These are phyloP conservation scores for Aspergillus biplanus DNA, from an alignment of 495 filamentous ascomycete species.

Conservation along the genomic window DNA sequence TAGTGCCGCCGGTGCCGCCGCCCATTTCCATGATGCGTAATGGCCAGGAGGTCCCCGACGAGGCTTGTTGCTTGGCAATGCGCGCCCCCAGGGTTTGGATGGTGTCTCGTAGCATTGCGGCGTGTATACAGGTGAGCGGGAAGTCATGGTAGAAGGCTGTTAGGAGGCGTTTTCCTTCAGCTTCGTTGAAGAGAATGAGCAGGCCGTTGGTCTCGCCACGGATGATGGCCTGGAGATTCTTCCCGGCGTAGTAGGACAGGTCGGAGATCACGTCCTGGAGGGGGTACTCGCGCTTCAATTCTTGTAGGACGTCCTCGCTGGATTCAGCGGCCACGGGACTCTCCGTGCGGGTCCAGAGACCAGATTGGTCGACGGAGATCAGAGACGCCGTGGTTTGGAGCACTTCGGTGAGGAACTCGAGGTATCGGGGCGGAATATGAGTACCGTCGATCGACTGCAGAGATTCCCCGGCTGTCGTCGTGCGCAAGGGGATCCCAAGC, in stretches of 20 bases:
- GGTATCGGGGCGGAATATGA: no score
- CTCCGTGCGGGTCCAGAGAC: no score
- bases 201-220: neutral
- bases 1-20: conserved; percentile 11
- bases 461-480: conserved; percentile 32
- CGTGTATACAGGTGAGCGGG: neutral
- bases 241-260: neutral
- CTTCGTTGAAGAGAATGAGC: neutral
- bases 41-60: conserved; percentile 20
- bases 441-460: conserved; percentile 29
- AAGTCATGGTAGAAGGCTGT: neutral
- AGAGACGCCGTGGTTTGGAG: no score
- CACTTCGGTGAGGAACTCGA: no score
- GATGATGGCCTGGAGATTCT: neutral
- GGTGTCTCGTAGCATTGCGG: neutral
- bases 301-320: neutral
- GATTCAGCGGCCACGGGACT: no score
- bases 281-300: neutral
- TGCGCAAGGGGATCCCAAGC: conserved; percentile 37
- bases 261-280: neutral
- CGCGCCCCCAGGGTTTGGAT: neutral
- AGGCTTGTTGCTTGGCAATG: neutral
- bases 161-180: neutral
- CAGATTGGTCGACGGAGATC: no score
- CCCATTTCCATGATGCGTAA: conserved; percentile 20